Evolutionary conservation across 2,329 filamentous ascomycete genomes (phyloP).

Genomic region (Fusarium nodosum): DNA sequence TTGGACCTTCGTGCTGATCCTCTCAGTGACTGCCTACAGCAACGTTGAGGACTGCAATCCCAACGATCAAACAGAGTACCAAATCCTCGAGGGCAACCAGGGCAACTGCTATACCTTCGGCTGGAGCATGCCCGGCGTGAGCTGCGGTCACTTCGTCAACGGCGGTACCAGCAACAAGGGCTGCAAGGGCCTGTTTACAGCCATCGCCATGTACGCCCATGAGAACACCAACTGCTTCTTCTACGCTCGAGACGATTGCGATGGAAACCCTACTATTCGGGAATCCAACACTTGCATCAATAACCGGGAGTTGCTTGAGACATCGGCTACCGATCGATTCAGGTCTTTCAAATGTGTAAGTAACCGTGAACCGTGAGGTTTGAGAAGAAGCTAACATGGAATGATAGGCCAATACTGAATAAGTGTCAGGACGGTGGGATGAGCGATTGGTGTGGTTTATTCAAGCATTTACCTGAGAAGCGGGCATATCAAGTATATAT

Average conservation of each 20-base stretch:
- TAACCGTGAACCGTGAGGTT: not conserved
- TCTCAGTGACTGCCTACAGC: not conserved
- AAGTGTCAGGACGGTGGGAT: no score
- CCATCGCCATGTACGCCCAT: not conserved
- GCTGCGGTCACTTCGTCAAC: not conserved
- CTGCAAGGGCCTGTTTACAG: not conserved
- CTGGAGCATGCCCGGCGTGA: not conserved
- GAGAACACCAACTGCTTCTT: not conserved
- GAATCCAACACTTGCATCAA: not conserved
- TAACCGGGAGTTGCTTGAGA: not conserved
- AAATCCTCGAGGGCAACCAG: not conserved
- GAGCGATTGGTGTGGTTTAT: no score
- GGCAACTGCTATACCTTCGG: not conserved
- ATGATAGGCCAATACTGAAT: not conserved
- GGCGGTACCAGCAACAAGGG: not conserved
- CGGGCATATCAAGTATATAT: not conserved
- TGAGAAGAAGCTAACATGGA: accelerated
- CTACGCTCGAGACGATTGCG: not conserved
- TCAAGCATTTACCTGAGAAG: no score
- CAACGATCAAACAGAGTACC: not conserved
- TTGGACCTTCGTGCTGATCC: not conserved
- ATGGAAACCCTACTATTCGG: not conserved
- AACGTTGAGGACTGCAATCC: not conserved
- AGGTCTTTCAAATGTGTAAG: not conserved
- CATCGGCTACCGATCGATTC: not conserved